These are phyloP conservation scores for Talaromyces sp. DNA, from an alignment of 2,329 filamentous ascomycete species.

Conservation along the genomic window DNA sequence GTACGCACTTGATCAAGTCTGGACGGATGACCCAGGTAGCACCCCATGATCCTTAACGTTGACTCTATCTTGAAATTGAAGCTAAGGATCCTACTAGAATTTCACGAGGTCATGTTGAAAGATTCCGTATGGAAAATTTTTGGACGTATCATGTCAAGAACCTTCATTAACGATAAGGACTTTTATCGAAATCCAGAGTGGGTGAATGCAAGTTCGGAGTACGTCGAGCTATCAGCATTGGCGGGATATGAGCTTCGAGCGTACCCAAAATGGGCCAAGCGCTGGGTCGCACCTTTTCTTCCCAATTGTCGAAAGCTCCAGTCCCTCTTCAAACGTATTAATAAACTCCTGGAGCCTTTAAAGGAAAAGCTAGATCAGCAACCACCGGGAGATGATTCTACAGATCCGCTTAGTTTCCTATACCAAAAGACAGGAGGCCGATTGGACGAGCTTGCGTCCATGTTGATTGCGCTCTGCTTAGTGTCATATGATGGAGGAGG, in stretches of 20 bases:
- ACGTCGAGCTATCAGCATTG: constrained; percentile 12
- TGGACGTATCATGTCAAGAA: constrained; percentile 1
- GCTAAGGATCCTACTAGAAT: constrained; percentile 2
- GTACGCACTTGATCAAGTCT: background rate
- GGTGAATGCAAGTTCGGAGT: constrained; percentile 13
- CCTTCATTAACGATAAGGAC: constrained; percentile 1
- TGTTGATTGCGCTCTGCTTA: constrained; percentile 4
- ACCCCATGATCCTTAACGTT: background rate
- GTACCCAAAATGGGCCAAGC: constrained; percentile 3
- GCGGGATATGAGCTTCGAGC: constrained; percentile 3
- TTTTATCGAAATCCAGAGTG: constrained; percentile 16
- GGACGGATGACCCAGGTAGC: background rate
- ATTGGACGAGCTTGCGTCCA: constrained; percentile 1
- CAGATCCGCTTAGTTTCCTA: constrained; percentile 2
- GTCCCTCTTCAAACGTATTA: background rate
- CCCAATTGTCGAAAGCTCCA: background rate
- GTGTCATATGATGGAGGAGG: constrained; percentile 4
- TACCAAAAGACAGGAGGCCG: constrained; percentile 1
- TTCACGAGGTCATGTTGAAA: background rate
- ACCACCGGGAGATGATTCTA: background rate
- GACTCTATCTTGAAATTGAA: background rate
- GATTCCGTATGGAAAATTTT: constrained; percentile 2
- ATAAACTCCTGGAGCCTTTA: background rate
- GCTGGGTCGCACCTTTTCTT: background rate
- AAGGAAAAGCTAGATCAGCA: constrained; percentile 6